Evolutionary conservation across 768 basidiomycete genomes (phyloP).

Genomic region (Calocybe indica): DNA sequence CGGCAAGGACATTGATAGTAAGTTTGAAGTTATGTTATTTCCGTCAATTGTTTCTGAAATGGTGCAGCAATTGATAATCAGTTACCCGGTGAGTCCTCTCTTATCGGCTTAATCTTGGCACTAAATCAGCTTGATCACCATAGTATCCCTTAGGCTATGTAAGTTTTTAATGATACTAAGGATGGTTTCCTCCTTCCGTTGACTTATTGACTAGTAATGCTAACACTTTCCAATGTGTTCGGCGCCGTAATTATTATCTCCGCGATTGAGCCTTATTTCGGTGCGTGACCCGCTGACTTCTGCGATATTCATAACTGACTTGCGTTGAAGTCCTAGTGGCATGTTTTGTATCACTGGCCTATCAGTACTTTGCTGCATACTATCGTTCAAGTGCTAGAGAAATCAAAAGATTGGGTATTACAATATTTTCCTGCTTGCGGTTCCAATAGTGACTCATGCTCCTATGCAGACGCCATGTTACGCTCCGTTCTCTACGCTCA

Average conservation of each 20-base stretch:
- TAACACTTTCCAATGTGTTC: constrained; percentile 44
- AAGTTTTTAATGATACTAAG: constrained; percentile 15
- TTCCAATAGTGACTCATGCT: constrained; percentile 28
- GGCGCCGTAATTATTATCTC: constrained; percentile 53
- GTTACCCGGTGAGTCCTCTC: constrained; percentile 36
- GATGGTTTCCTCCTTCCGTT: neutral
- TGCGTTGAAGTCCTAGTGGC: constrained; percentile 44
- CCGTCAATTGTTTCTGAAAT: neutral
- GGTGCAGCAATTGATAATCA: constrained; percentile 50
- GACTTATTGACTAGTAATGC: constrained; percentile 28
- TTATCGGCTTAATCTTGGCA: neutral
- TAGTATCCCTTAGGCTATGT: constrained; percentile 57
- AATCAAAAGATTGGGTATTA: constrained; percentile 46
- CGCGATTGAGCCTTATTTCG: constrained; percentile 54
- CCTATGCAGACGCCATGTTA: constrained; percentile 80
- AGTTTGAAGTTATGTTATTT: constrained; percentile 5
- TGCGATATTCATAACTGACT: neutral
- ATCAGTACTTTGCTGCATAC: constrained; percentile 60
- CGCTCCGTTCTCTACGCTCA: constrained; percentile 89
- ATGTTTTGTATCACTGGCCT: constrained; percentile 48
- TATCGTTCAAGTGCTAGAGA: constrained; percentile 71
- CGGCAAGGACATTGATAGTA: constrained; percentile 63
- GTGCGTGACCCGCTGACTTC: constrained; percentile 26
- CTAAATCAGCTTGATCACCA: neutral
- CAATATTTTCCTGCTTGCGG: neutral